Percentiles rank a stretch among this genome's conserved stretches.
These are phyloP conservation scores for Bertia moriformis DNA, from an alignment of 2,329 filamentous ascomycete genomes.

Conservation along the genomic window DNA sequence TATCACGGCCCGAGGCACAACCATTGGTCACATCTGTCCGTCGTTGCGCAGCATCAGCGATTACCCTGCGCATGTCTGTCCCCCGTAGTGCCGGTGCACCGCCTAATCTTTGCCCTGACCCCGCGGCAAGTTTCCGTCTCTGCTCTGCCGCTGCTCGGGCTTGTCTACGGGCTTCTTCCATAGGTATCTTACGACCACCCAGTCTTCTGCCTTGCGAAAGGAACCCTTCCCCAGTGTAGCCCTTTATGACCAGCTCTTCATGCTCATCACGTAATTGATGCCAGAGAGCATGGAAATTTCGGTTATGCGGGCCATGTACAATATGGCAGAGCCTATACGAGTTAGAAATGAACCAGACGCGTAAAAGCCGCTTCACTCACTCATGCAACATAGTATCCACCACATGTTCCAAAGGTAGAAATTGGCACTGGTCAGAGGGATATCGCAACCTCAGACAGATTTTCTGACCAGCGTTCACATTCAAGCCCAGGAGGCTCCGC, in stretches of 20 bases:
- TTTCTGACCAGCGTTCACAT: slow-evolving; percentile 43
- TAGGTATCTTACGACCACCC: slow-evolving; percentile 26
- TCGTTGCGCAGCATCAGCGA: slow-evolving; percentile 41
- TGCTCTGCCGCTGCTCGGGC: slow-evolving; percentile 47
- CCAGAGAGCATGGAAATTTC: slow-evolving; percentile 49
- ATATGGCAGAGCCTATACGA: slow-evolving; percentile 38
- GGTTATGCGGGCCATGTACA: slow-evolving; percentile 47
- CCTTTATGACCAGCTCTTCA: slow-evolving; percentile 40
- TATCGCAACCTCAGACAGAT: slow-evolving; percentile 51
- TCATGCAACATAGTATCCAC: slow-evolving; percentile 58
- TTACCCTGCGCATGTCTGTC: slow-evolving; percentile 34
- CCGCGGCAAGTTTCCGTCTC: slow-evolving; percentile 30
- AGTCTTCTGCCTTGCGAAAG: slow-evolving; percentile 41
- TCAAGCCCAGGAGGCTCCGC: slow-evolving; percentile 40
- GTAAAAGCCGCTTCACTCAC: slow-evolving; percentile 41
- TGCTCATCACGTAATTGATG: slow-evolving; percentile 52
- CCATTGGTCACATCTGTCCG: slow-evolving; percentile 37
- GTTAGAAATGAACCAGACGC: too few species aligned
- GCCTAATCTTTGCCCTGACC: slow-evolving; percentile 43
- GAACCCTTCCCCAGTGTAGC: slow-evolving; percentile 58
- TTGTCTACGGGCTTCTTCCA: slow-evolving; percentile 38
- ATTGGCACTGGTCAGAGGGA: slow-evolving; percentile 40
- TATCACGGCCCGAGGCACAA: slow-evolving; percentile 41
- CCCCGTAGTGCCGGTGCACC: slow-evolving; percentile 16
- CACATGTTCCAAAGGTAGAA: slow-evolving; percentile 45